Evolutionary conservation across 108 stramenopile genomes (phyloP).

Genomic region (Mediolabrus comicus): DNA sequence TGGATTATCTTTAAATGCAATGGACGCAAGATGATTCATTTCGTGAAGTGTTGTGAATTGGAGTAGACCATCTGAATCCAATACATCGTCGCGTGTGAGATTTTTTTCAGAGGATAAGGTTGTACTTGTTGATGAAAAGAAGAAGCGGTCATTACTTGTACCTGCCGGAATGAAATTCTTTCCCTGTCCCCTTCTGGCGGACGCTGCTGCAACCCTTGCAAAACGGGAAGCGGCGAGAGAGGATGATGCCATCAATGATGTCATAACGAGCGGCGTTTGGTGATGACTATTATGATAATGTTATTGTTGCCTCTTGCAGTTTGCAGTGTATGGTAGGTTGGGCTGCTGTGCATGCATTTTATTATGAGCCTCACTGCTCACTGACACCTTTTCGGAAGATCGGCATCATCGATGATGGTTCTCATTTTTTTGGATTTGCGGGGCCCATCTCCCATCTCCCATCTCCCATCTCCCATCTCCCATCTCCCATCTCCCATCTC

Average conservation of each 20-base stretch:
- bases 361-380: no score
- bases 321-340: no score
- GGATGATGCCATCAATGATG: conserved; percentile 5
- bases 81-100: conserved; percentile 51
- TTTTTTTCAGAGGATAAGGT: background rate
- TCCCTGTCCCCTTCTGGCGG: background rate
- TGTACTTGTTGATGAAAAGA: background rate
- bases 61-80: conserved; percentile 63
- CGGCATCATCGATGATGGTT: no score
- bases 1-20: conserved; percentile 62
- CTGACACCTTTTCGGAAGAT: no score
- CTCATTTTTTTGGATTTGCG: no score
- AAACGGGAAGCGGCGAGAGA: conserved; percentile 29
- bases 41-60: conserved; percentile 79
- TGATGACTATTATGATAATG: background rate
- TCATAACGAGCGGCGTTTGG: conserved; percentile 8
- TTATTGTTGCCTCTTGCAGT: background rate
- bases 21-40: conserved; percentile 60
- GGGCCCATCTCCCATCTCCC: no score
- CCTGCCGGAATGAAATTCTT: background rate
- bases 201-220: conserved; percentile 1
- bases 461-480: no score
- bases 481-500: no score
- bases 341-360: no score
- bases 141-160: background rate